A percentile compares a stretch with the other conserved stretches of the same genome.
phyloP scores from a whole-genome alignment of 1,284 basidiomycete genomes.

The Hymenochaete sp. region DNA sequence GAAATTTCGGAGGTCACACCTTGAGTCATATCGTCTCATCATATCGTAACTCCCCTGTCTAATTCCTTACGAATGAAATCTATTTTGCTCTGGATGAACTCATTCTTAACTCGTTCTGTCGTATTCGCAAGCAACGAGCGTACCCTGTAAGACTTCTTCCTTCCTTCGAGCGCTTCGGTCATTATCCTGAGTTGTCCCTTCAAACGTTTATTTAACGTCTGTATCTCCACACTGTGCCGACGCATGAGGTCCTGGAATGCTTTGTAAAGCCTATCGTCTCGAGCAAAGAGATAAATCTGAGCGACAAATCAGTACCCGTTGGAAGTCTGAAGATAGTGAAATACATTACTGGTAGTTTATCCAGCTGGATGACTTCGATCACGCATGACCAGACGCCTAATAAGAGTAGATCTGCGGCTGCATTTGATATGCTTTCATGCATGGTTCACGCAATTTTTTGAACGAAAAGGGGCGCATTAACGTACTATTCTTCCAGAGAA shows the following conservation, averaged over 20 bases:
- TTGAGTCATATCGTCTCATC: constrained; percentile 17
- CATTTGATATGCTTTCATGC: constrained; percentile 59
- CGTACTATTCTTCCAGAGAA: constrained; percentile 75
- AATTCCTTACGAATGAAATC: constrained; percentile 50
- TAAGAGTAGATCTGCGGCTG: constrained; percentile 65
- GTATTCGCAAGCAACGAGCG: constrained; percentile 22
- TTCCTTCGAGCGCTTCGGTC: constrained; percentile 52
- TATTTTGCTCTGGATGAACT: constrained; percentile 49
- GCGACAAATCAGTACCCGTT: constrained; percentile 14
- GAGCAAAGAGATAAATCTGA: constrained; percentile 71
- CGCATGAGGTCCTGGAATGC: constrained; percentile 57
- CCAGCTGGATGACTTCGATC: constrained; percentile 41
- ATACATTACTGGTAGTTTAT: constrained; percentile 55
- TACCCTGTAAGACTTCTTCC: constrained; percentile 55
- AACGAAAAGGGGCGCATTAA: too few relatives aligned
- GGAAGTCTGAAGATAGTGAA: neutral
- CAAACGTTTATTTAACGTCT: constrained; percentile 43
- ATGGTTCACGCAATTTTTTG: constrained; percentile 6
- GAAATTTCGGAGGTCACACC: constrained; percentile 16
- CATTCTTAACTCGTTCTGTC: constrained; percentile 13
- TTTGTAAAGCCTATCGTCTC: constrained; percentile 70
- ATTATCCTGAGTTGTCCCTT: constrained; percentile 66
- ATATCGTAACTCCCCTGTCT: constrained; percentile 50
- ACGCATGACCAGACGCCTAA: constrained; percentile 64
- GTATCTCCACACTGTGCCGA: constrained; percentile 41